Evolutionary conservation across 768 basidiomycete genomes (phyloP), one percentile per base, ranked within the genome.

Genomic region (Boletus rufocinnamomeus): DNA sequence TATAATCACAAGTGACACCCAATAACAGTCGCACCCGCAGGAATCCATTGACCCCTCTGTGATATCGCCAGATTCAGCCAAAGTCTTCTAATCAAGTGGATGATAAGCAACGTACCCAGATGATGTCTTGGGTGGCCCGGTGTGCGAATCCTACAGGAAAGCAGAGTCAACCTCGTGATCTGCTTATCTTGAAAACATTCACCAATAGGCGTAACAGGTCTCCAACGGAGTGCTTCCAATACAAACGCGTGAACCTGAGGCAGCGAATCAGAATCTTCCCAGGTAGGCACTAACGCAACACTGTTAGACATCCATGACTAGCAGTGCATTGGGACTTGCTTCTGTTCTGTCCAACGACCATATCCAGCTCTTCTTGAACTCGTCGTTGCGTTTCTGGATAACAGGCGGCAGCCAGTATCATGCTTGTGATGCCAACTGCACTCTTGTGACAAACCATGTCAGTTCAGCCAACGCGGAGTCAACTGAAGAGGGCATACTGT

Each of bases 51-150:
- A 13, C 63, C 69, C 44, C 49, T 63, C 69, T 69, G 40, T 19
- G 11, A 37, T 23, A 28, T 13, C 10, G 7, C 11, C 35, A 32
- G 17, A 11, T 30, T 52, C 25, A 81, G 80, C 76, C 79, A 84
- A 23, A 78, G 59, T 35, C 16, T 19, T 23, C 11, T 35, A 3
- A 32, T n/a, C 1, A 10, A 30, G 5, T 38, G 7, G 19, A 37
- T 30, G 7, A 4, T 40, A 13, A 21, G n/a, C 7, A 43, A 50
- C 64, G 8, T 58, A 84, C 84, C 82, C 84, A 88, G 25, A 82
- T 65, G 38, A 89, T 79, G 55, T 88, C 86, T 50, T 79, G 79
- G 0, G 84, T 87, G 0, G 85, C 80, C 14, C 80, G 79, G 60
- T 89, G 88, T 1, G 82, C 75, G 56, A 87, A 83, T 0, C 86